Evolutionary conservation across 2,329 filamentous ascomycete genomes (phyloP), one percentile per base, ranked within the genome.

Genomic region (Lecanicillium sp.): DNA sequence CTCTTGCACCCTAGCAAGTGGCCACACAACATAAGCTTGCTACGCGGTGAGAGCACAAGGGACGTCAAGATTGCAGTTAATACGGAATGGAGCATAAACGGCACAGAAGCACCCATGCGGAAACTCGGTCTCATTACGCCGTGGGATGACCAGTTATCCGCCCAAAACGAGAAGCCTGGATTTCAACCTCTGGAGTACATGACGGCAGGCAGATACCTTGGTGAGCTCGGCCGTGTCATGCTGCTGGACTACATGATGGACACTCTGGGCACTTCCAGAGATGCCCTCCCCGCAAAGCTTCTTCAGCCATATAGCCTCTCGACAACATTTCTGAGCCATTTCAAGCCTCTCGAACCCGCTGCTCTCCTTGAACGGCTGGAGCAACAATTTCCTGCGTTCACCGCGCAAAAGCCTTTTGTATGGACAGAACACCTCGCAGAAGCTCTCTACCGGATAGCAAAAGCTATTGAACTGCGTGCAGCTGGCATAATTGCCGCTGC

Each of bases 151-250:
- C 62, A 70, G 42, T 68, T 92, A 5, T 83, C 88, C 48, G 59
- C 60, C 4, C 72, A 78, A 33, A 81, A 80, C 48, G 80, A 85
- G 49, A 67, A 66, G 6, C 82, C 85, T 0, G 84, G 85, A 0
- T 88, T 90, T 49, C 85, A 90, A 47, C 84, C 85, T 0, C 73
- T 90, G 15, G 85, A 92, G 54, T 90, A 89, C 59, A 86, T 90
- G 81, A 88, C 83, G 1, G 76, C 83, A 3, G 84, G 84, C 3
- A 70, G 84, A 29, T 89, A 89, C 53, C 69, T 89, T 4, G 84
- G 84, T 36, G 84, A 89, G 58, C 72, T 89, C 9, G 80, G 82
- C 17, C 77, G 84, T 18, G 65, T 88, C 40, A 76, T 85, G 44
- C 68, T 87, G 38, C 58, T 80, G 29, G 80, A 85, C 51, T 80